Base-by-base conservation (phyloP, 1,284 basidiomycete genomes). In the Ustilago trichophora region DNA sequence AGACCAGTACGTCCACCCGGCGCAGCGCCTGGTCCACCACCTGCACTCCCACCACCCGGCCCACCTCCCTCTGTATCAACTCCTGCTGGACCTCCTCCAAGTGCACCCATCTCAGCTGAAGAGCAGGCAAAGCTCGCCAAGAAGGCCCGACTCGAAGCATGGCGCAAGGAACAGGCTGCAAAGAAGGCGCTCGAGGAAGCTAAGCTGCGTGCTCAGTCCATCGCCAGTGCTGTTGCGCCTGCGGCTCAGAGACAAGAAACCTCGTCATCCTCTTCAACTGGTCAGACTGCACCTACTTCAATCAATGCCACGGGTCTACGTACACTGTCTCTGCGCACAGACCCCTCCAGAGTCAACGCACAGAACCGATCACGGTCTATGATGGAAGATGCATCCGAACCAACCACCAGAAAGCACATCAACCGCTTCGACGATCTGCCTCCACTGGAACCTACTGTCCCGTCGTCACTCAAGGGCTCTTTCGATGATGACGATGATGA, bases 121-220 rank as follows among this genome's bases (percentile, higher is more conserved):
- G 92, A 94, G 80, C 92, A 95, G 77, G 91, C 93, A 73, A 96
- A 95, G 83, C 89, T 88, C 72, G 87, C 89, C 2, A 92, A 91
- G 82, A 87, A 89, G 47, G 93, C 92, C 47, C 91, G 91, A 71
- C 85, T 97, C 27, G 93, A 93, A 79, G 91, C 91, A 19, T 98
- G 95, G 95, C 95, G 95, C 84, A 91, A 90, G 80, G 70, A 74
- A 43, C 67, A 75, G 41, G 79, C 75, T 12, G 88, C 75, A 83
- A 85, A 72, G 56, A 77, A 75, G 65, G 76, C 76, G 27, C 59
- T 74, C 15, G 73, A 79, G 36, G 76, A 75, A 32, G 77, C 77
- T 25, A 78, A 68, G 27, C 44, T 62, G 49, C 54, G 71, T 44
- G 66, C 68, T 4, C 53, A 63, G 40, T 60, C 43, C 26, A 49